A percentile compares a stretch with the other conserved stretches of the same genome.
phyloP scores from a whole-genome alignment of 2,329 filamentous ascomycete species.

The Emmonsia crescens region DNA sequence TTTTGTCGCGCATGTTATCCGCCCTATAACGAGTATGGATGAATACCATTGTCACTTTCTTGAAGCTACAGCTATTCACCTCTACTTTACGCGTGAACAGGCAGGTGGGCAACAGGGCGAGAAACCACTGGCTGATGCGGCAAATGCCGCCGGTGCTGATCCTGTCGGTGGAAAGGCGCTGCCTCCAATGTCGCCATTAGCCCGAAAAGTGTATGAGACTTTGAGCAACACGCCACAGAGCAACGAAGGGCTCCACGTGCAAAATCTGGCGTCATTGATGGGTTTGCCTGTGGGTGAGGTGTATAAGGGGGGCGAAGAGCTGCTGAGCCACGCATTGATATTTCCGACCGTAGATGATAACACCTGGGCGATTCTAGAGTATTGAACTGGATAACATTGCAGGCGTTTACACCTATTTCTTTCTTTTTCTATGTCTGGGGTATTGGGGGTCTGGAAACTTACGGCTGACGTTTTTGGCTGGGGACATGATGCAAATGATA shows the following conservation, averaged over 20 bases:
- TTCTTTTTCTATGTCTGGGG: background rate
- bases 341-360: constrained; percentile 89
- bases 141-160: constrained; percentile 25
- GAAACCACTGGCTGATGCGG: constrained; percentile 29
- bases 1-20: constrained; percentile 69
- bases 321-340: constrained; percentile 61
- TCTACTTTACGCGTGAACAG: constrained; percentile 67
- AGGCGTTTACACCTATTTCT: background rate
- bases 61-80: constrained; percentile 78
- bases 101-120: constrained; percentile 35
- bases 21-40: constrained; percentile 73
- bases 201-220: constrained; percentile 60
- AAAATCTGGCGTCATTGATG: constrained; percentile 58
- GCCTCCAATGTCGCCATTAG: constrained; percentile 43
- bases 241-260: constrained; percentile 74
- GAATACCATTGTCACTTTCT: constrained; percentile 89
- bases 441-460: background rate
- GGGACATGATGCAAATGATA: background rate
- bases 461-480: background rate
- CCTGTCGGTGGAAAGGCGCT: constrained; percentile 25
- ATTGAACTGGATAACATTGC: background rate
- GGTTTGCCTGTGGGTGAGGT: constrained; percentile 60
- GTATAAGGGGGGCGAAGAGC: constrained; percentile 66
- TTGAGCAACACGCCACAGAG: constrained; percentile 57
- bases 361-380: constrained; percentile 79